Conservation (phyloP, 2,329 filamentous ascomycete species). For the Emergomyces pasteurianus region DNA sequence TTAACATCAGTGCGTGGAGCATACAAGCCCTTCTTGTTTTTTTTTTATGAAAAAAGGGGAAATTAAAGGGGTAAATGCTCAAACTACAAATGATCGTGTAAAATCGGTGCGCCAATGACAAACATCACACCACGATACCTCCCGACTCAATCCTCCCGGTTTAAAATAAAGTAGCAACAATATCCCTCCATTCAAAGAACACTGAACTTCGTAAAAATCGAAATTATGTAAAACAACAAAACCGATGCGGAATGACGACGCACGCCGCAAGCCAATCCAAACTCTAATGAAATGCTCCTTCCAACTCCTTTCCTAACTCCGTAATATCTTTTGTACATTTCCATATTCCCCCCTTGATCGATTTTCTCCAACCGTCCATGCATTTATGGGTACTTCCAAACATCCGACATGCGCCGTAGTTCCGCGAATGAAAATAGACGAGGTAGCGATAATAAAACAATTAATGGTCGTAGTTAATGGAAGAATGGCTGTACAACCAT, state of each 20-base stretch:
- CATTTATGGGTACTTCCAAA: background rate
- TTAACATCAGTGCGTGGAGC: background rate
- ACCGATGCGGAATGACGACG: background rate
- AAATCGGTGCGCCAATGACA: background rate
- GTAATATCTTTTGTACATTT: background rate
- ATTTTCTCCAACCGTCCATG: background rate
- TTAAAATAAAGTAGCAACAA: background rate
- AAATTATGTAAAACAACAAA: background rate
- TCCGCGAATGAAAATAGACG: background rate
- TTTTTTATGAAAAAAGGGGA: background rate
- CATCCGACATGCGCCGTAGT: background rate
- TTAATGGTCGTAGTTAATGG: background rate
- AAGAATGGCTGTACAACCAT: background rate
- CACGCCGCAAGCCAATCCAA: background rate
- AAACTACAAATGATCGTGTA: background rate
- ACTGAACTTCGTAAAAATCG: background rate
- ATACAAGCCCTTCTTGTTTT: background rate
- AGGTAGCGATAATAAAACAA: background rate
- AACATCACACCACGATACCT: background rate
- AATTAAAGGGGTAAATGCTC: background rate
- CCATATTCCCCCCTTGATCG: background rate
- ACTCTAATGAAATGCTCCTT: background rate
- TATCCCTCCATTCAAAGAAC: background rate
- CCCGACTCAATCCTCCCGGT: background rate
- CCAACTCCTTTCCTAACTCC: background rate